Evolutionary conservation across 148 eudicot species (phyloP).

Genomic region (Rhododendron simsii): DNA sequence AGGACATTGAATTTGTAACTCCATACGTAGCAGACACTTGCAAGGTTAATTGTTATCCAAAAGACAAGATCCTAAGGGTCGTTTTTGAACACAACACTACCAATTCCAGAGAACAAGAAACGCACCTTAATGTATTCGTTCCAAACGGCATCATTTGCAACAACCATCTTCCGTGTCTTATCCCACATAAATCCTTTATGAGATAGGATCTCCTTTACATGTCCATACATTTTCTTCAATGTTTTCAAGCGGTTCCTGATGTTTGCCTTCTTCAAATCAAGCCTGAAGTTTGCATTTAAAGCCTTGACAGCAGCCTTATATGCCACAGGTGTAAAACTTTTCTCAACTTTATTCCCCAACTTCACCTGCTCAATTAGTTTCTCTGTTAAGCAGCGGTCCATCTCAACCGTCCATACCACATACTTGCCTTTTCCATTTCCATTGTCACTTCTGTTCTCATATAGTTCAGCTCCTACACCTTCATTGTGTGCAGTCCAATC

Average conservation of each 20-base stretch:
- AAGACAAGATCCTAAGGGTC: background rate
- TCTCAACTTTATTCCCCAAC: conserved; percentile 11
- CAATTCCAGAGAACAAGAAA: background rate
- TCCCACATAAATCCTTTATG: conserved; percentile 14
- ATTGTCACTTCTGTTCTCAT: background rate
- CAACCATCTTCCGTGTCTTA: conserved; percentile 10
- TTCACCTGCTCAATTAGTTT: conserved; percentile 10
- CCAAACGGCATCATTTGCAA: conserved; percentile 10
- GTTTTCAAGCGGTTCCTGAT: conserved; percentile 13
- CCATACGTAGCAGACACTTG: background rate
- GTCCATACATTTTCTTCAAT: conserved; percentile 8
- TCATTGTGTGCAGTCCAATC: conserved; percentile 4
- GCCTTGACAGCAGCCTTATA: background rate
- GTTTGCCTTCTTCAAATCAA: conserved; percentile 7
- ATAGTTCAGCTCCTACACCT: conserved; percentile 1
- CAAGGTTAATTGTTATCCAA: background rate
- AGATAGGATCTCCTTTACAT: conserved; percentile 1
- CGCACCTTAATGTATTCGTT: conserved; percentile 7
- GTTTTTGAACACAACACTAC: background rate
- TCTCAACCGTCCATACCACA: conserved; percentile 5
- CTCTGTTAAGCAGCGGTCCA: conserved; percentile 12
- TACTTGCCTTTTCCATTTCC: conserved; percentile 6
- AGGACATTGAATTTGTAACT: background rate
- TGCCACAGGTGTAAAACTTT: conserved; percentile 7
- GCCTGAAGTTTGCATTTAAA: conserved; percentile 8